These are phyloP conservation scores for Neurospora sp. DNA, from an alignment of 495 filamentous ascomycete genomes.

Conservation along the genomic window DNA sequence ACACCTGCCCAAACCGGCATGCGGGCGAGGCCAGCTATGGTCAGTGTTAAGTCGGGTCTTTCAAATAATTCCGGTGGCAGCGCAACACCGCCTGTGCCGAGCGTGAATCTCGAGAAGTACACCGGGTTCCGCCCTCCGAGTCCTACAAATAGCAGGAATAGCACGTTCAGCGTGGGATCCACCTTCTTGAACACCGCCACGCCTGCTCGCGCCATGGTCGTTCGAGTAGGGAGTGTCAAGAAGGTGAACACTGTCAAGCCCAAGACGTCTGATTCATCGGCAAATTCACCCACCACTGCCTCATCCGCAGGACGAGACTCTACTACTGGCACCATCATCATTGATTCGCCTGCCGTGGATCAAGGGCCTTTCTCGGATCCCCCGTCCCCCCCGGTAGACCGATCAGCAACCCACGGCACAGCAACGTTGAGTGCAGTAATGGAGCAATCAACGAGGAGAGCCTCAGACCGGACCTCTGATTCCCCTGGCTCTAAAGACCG, in stretches of 20 bases:
- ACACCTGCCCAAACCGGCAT: constrained; percentile 76
- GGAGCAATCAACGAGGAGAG: constrained; percentile 38
- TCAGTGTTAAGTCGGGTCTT: constrained; percentile 67
- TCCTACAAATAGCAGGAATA: constrained; percentile 31
- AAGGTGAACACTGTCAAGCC: constrained; percentile 24
- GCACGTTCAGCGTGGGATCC: constrained; percentile 52
- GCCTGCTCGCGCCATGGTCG: constrained; percentile 41
- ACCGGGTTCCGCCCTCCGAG: constrained; percentile 37
- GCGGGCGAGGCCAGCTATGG: constrained; percentile 77
- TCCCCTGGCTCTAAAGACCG: constrained; percentile 19
- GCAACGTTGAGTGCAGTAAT: constrained; percentile 43
- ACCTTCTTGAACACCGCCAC: constrained; percentile 54
- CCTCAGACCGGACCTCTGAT: constrained; percentile 25
- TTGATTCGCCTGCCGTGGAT: constrained; percentile 37
- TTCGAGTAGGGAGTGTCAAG: constrained; percentile 43
- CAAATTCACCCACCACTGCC: constrained; percentile 11
- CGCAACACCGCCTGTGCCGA: constrained; percentile 44
- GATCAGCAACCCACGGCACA: constrained; percentile 24
- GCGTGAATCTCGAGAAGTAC: constrained; percentile 43
- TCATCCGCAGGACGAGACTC: constrained; percentile 23
- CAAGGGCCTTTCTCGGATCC: constrained; percentile 54
- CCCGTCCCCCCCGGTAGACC: constrained; percentile 9
- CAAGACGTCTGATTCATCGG: constrained; percentile 14
- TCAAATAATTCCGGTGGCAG: constrained; percentile 34
- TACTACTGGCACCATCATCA: constrained; percentile 36